Percentiles rank a stretch among this genome's conserved stretches.
Evolutionary conservation across 2,329 filamentous ascomycete genomes (phyloP).

Genomic region (Fusarium odoratissimum): DNA sequence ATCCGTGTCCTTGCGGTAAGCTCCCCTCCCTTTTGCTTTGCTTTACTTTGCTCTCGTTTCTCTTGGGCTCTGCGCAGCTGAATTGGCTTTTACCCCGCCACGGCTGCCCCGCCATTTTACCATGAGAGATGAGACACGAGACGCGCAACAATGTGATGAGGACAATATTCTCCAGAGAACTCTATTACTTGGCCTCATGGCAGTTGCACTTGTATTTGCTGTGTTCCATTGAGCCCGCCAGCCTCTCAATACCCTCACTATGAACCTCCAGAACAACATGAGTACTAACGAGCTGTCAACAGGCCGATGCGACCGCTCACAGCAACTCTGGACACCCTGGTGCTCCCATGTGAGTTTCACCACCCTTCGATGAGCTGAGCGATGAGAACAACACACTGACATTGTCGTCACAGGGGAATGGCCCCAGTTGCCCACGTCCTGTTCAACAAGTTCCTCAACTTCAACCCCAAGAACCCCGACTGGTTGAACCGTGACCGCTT

Average conservation of each 20-base stretch:
- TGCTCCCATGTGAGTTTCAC: slow-evolving; percentile 83
- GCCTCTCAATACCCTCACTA: not conserved
- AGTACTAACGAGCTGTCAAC: slow-evolving; percentile 45
- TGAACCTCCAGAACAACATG: slow-evolving; percentile 8
- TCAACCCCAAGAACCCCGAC: slow-evolving; percentile 98
- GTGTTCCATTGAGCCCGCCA: not conserved
- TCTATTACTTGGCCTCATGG: not conserved
- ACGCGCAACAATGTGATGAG: slow-evolving; percentile 28
- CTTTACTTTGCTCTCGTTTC: slow-evolving; percentile 37
- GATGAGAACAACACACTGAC: slow-evolving; percentile 48
- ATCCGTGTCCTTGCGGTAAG: slow-evolving; percentile 96
- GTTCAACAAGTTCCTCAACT: slow-evolving; percentile 99
- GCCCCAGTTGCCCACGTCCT: slow-evolving; percentile 96
- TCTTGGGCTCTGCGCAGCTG: slow-evolving; percentile 48
- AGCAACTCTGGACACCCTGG: slow-evolving; percentile 99
- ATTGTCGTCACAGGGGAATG: slow-evolving; percentile 70
- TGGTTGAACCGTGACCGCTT: slow-evolving; percentile 99
- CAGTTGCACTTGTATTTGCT: not conserved
- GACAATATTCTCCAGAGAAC: not conserved
- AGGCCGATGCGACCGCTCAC: slow-evolving; percentile 97
- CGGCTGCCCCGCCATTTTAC: slow-evolving; percentile 44
- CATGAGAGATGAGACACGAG: slow-evolving; percentile 19
- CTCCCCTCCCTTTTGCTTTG: slow-evolving; percentile 38
- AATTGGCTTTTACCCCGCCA: slow-evolving; percentile 52
- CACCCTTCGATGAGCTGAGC: slow-evolving; percentile 4